Conservation (phyloP, 305 asterid species). For the Fraxinus albicans region DNA sequence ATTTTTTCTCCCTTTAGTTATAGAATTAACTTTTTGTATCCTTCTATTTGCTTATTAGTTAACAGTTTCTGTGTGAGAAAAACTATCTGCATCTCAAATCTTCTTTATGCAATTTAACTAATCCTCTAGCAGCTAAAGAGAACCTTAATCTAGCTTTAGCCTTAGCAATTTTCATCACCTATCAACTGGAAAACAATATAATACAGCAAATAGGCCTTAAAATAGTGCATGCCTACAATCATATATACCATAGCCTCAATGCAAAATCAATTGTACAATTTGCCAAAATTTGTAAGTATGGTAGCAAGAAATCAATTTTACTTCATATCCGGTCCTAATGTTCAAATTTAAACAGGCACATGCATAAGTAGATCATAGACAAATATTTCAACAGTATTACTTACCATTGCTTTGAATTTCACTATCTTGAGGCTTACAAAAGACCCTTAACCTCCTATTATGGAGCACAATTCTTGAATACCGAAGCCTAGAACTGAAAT, state of each 20-base stretch:
- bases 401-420: constrained; percentile 60
- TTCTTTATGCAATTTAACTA: background rate
- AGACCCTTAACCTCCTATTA: constrained; percentile 42
- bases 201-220: background rate
- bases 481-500: constrained; percentile 32
- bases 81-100: background rate
- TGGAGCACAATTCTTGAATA: constrained; percentile 30
- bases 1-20: background rate
- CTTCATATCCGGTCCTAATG: background rate
- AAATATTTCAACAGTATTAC: background rate
- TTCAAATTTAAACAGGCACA: background rate
- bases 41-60: background rate
- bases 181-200: background rate
- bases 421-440: constrained; percentile 52
- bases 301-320: background rate
- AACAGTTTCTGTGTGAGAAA: background rate
- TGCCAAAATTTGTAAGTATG: background rate
- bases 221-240: background rate
- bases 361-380: background rate
- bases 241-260: background rate
- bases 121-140: background rate
- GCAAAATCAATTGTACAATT: background rate
- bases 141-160: background rate
- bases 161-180: background rate
- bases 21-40: background rate